phyloP scores from a whole-genome alignment of 208 protist species.

The Tetramitus jugosus region DNA sequence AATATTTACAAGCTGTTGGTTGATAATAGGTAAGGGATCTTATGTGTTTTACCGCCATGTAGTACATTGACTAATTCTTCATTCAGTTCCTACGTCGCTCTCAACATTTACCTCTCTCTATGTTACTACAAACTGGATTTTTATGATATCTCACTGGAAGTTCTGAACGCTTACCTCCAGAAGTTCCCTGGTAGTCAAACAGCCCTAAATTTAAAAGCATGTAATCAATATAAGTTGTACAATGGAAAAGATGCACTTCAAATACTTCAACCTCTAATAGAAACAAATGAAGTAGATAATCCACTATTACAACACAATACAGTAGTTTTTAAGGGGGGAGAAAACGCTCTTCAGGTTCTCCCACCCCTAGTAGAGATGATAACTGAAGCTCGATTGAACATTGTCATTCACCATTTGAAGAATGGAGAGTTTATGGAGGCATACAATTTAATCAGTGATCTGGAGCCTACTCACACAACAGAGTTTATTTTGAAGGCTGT shows the following conservation, averaged over 20 bases:
- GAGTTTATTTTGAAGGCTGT: conserved; percentile 92
- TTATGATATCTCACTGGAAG: conserved; percentile 83
- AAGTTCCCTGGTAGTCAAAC: conserved; percentile 75
- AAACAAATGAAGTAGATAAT: conserved; percentile 75
- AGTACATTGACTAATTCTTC: too few species aligned
- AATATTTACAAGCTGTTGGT: conserved; percentile 94
- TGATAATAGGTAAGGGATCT: too few species aligned
- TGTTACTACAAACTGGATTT: conserved; percentile 97
- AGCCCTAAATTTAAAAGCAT: conserved; percentile 93
- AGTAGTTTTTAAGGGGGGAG: conserved; percentile 89
- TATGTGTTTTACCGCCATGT: too few species aligned
- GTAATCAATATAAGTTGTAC: conserved; percentile 86
- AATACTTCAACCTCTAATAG: conserved; percentile 77
- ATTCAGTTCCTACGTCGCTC: conserved; percentile 71
- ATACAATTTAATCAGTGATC: conserved; percentile 83
- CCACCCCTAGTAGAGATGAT: conserved; percentile 79
- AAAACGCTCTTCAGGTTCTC: conserved; percentile 85
- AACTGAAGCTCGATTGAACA: conserved; percentile 87
- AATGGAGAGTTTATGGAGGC: conserved; percentile 85
- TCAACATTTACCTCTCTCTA: conserved; percentile 91
- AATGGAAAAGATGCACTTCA: conserved; percentile 79
- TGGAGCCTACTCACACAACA: conserved; percentile 74
- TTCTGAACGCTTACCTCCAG: conserved; percentile 77
- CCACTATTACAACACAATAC: conserved; percentile 91
- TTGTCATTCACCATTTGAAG: conserved; percentile 88